Evolutionary conservation across 208 protist species (phyloP), one percentile per base, ranked within the genome.

Genomic region (Trypanosoma rangeli): DNA sequence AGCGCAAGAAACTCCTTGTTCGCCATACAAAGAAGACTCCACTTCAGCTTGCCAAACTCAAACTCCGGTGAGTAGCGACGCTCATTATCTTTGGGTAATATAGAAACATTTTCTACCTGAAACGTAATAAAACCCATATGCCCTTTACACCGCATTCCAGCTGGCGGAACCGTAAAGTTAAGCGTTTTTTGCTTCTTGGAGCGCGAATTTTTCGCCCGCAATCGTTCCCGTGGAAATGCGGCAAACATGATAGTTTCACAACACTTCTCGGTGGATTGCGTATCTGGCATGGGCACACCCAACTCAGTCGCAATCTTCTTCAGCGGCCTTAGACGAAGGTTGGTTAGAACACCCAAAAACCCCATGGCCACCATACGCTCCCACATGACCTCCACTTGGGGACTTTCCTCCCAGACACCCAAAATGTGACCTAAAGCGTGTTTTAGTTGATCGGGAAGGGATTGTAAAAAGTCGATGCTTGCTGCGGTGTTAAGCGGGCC

Each of bases 101-200:
- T 84, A 26, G 91, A 96, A 64, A 96, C 89, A 76, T 96, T 93
- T 73, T 85, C 80, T 24, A 96, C 84, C 39, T 92, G 79, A 70
- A 96, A 96, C 5, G 91, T 82, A 54, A 96, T 92, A 78, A 92
- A 96, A 56, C 91, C 91, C 91, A 96, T 96, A 75, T 96, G 88
- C 16, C 91, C 91, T 64, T 92, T 91, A 48, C 76, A 78, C 50
- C 65, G 73, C 84, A 94, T 93, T 39, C 76, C 79, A 49, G 88
- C 76, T 39, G 81, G 85, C 12, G 79, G 82, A 64, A 92, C 88
- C 5, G 78, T 83, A 68, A 96, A 96, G 70, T 84, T 92, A 39
- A 96, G 85, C 64, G 89, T 87, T 67, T 89, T 91, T 61, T 86
- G 80, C 26, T 63, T 74, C 76, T 90, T 94, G 13, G 84, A 79